Evolutionary conservation across 345 rosid species (phyloP).

Genomic region (Syzygium aqueum): DNA sequence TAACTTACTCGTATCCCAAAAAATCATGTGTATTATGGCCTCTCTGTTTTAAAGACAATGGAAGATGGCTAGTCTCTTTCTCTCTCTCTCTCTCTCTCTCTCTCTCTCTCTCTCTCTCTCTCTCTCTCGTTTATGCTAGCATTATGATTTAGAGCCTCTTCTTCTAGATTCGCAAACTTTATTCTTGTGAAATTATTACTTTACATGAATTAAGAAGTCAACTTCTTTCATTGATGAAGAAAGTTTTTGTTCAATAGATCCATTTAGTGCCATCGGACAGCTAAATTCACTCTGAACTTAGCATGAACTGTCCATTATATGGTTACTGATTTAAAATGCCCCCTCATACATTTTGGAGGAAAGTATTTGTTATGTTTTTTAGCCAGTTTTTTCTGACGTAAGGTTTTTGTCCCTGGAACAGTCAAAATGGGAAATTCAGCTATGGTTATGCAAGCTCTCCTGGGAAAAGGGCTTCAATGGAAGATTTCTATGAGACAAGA

Average conservation of each 20-base stretch:
- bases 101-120: background rate
- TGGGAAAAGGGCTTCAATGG: conserved; percentile 97
- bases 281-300: background rate
- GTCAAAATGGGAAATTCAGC: conserved; percentile 92
- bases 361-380: background rate
- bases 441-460: conserved; percentile 98
- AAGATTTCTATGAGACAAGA: conserved; percentile 94
- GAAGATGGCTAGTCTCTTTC: background rate
- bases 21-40: background rate
- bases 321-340: background rate
- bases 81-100: too few species aligned
- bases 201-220: background rate
- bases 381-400: background rate
- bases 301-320: background rate
- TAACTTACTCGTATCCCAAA: background rate
- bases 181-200: background rate
- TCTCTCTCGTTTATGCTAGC: background rate
- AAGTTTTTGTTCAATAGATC: background rate
- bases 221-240: background rate
- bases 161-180: background rate
- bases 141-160: background rate
- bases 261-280: background rate
- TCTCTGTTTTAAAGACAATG: background rate
- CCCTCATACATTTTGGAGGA: background rate
- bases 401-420: conserved; percentile 18